Conservation (phyloP, 2,329 filamentous ascomycete genomes). For the Cytospora paraplurivora region DNA sequence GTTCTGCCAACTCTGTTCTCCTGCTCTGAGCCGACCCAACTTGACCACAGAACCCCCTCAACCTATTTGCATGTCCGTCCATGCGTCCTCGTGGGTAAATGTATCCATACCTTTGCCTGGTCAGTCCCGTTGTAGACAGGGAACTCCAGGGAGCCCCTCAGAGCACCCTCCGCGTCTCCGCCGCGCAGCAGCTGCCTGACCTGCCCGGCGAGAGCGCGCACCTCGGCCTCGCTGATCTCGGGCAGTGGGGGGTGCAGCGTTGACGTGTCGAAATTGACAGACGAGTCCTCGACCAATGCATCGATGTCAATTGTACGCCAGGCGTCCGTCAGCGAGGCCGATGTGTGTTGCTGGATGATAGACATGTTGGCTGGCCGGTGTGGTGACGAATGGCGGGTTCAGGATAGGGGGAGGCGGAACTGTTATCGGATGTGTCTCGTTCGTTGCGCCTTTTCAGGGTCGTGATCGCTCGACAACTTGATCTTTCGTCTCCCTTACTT, state of each 20-base stretch:
- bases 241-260: slow-evolving; percentile 77
- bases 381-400: slow-evolving; percentile 4
- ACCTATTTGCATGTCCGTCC: neutral
- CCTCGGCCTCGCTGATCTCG: slow-evolving; percentile 75
- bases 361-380: slow-evolving; percentile 51
- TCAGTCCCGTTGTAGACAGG: slow-evolving; percentile 72
- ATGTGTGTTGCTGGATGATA: slow-evolving; percentile 67
- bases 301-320: slow-evolving; percentile 95
- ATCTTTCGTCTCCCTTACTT: neutral
- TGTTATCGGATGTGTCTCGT: slow-evolving; percentile 1
- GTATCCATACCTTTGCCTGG: slow-evolving; percentile 56
- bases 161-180: slow-evolving; percentile 83
- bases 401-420: neutral
- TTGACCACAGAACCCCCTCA: neutral
- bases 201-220: slow-evolving; percentile 76
- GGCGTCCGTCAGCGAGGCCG: slow-evolving; percentile 62
- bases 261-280: slow-evolving; percentile 85
- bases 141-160: slow-evolving; percentile 81
- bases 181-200: slow-evolving; percentile 85
- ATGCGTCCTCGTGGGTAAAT: neutral
- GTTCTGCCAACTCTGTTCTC: slow-evolving; percentile 22
- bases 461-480: neutral
- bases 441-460: neutral
- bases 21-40: neutral
- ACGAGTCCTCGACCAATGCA: slow-evolving; percentile 84